Evolutionary conservation across 306 rosid species (phyloP), one percentile per base, ranked within the genome.

Genomic region (Hippophae gyantsensis): DNA sequence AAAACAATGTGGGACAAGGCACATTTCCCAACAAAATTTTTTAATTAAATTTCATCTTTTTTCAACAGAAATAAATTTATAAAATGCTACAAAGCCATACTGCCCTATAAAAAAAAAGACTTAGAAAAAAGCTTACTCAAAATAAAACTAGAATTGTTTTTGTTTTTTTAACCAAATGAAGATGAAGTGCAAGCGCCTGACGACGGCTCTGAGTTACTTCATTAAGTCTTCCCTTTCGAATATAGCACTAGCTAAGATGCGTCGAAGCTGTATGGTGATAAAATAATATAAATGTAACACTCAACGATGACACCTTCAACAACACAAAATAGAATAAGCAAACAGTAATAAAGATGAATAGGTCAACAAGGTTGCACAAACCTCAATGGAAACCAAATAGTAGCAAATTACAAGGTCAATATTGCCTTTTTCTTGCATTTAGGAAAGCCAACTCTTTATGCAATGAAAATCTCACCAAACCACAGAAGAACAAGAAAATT

Each of bases 171-270:
- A 89, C 99, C 95, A 93, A 79, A 66, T 65, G 73, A 70, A 97
- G 99, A 76, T 93, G 88, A 51, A 93, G 72, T 6, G 93, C 84
- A 68, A 93, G 95, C 61, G 99, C 99, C 76, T 93, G 99, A 65
- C 94, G 99, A 66, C 99, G 88, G 68, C 97, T 88, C 61, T 89
- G 99, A 7, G 97, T 90, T 11, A 97, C 99, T 79, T 93, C 99
- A 11, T 73, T 79, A 62, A 82, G 93, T 66, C 95, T 82, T 63
- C 97, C 99, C 77, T 93, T 93, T 54, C 97, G 82, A 97, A 93
- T 88, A 84, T 93, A 93, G 99, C 97, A 77, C 97, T 93, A 25
- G 95, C 95, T 62, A 93, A 69, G 79, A 89, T 89, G 59, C 97
- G 99, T 56, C 95, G 89, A 72, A 93, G 85, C 99, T 93, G 82